Evolutionary conservation across 2,329 filamentous ascomycete genomes (phyloP), one percentile per base, ranked within the genome.

Genomic region (Lachnellula arida): DNA sequence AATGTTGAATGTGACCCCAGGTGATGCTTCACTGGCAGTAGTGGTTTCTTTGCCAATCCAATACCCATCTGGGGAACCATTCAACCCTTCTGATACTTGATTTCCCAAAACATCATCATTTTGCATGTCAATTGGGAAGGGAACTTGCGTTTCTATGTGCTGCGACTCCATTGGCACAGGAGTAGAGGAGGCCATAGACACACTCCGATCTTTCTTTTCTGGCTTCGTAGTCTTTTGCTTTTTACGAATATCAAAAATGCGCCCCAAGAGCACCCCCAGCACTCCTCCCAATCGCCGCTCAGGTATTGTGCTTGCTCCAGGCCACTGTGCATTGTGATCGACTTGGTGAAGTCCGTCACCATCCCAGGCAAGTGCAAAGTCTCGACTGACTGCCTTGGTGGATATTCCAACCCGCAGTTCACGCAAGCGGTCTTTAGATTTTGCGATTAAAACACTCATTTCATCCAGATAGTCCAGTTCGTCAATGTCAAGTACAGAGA

Each of bases 381-480:
- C 75, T 37, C 72, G 68, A 47, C 67, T 63, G 1, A 66, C 61
- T 23, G 75, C 76, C 54, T 74, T 76, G 35, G 74, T 68, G 5
- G 88, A 83, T 54, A 94, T 83, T 5, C 90, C 88, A 5, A 94
- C 79, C 44, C 88, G 80, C 35, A 95, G 76, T 70, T 93, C 89
- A 32, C 81, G 79, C 15, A 94, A 74, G 43, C 78, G 78, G 59
- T 79, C 76, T 56, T 82, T 77, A 12, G 89, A 93, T 23, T 85
- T 81, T 58, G 87, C 86, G 58, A 94, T 84, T 12, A 94, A 77
- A 43, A 89, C 77, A 53, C 87, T 86, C 81, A 94, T 87, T 72
- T 94, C 90, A 67, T 93, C 89, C 39, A 93, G 73, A 69, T 94
- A 94, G 28, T 86, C 81, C n/a, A 90, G 73, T 67, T 93, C 88